A percentile compares a stretch with the other conserved stretches of the same genome.
These are phyloP conservation scores for Rhexocercosporidium sp. DNA, from an alignment of 2,329 filamentous ascomycete genomes.

Conservation along the genomic window DNA sequence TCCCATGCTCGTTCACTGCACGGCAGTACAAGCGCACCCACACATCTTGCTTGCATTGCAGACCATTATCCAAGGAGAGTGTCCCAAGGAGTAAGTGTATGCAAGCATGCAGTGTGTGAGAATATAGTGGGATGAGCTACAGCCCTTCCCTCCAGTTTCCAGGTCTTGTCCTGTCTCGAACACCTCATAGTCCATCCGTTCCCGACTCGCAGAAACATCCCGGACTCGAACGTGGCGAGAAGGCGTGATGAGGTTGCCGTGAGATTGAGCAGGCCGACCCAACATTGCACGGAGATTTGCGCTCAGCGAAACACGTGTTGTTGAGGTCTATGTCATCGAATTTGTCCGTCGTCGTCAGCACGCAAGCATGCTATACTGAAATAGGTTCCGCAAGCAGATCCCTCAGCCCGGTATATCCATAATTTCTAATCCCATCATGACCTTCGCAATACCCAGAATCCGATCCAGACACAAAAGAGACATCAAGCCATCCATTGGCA, in stretches of 20 bases:
- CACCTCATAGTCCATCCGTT: conserved; percentile 17
- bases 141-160: conserved; percentile 25
- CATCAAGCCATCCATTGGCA: conserved; percentile 39
- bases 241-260: conserved; percentile 16
- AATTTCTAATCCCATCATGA: conserved; percentile 30
- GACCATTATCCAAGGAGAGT: conserved; percentile 1
- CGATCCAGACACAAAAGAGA: conserved; percentile 31
- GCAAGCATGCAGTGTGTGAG: conserved; percentile 24
- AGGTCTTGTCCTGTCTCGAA: conserved; percentile 12
- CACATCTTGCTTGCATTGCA: conserved; percentile 11
- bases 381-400: conserved; percentile 30
- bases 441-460: conserved; percentile 19
- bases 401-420: conserved; percentile 30
- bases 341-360: conserved; percentile 35
- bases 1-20: conserved; percentile 31
- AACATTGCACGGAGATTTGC: conserved; percentile 21
- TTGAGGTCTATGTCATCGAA: conserved; percentile 26
- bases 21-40: conserved; percentile 29
- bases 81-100: neutral
- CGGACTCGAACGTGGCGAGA: conserved; percentile 28
- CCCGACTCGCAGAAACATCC: conserved; percentile 29
- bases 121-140: conserved; percentile 43
- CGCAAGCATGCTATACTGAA: conserved; percentile 37
- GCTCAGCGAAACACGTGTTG: conserved; percentile 31
- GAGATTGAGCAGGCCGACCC: conserved; percentile 27